Evolutionary conservation across 2,329 filamentous ascomycete genomes (phyloP).

Genomic region (Westerdykella aurantiaca): DNA sequence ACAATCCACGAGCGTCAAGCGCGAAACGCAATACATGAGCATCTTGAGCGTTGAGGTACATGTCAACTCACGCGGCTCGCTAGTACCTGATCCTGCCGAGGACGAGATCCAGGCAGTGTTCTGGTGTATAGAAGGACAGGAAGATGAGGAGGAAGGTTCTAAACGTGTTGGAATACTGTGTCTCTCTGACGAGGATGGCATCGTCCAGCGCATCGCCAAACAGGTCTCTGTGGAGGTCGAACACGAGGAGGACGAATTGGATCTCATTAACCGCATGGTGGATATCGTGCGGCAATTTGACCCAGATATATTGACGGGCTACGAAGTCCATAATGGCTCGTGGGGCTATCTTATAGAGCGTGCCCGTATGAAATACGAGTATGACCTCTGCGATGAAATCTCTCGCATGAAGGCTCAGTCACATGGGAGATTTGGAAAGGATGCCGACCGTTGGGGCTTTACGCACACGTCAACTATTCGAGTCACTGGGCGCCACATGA

Average conservation of each 20-base stretch:
- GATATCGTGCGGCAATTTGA: slow-evolving; percentile 79
- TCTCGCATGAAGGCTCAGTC: slow-evolving; percentile 82
- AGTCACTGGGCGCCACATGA: slow-evolving; percentile 90
- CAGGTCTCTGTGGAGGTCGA: slow-evolving; percentile 60
- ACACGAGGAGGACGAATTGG: slow-evolving; percentile 73
- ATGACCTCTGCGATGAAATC: slow-evolving; percentile 84
- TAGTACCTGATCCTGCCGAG: slow-evolving; percentile 83
- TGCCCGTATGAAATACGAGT: slow-evolving; percentile 78
- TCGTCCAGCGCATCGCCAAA: slow-evolving; percentile 57
- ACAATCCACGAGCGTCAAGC: slow-evolving; percentile 68
- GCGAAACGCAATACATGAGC: slow-evolving; percentile 91
- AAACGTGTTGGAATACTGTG: slow-evolving; percentile 66
- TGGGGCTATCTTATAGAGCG: slow-evolving; percentile 97
- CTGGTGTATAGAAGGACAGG: slow-evolving; percentile 80
- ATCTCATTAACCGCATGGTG: slow-evolving; percentile 77
- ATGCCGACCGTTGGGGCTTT: slow-evolving; percentile 87
- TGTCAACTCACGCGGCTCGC: slow-evolving; percentile 73
- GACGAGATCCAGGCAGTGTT: slow-evolving; percentile 86
- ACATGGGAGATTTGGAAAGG: slow-evolving; percentile 77
- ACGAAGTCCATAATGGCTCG: slow-evolving; percentile 86
- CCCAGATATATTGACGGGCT: slow-evolving; percentile 89
- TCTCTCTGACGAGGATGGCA: slow-evolving; percentile 56
- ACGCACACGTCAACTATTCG: slow-evolving; percentile 87
- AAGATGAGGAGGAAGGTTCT: slow-evolving; percentile 51
- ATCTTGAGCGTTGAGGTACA: slow-evolving; percentile 92